These are phyloP conservation scores for Beauveria rudraprayagi DNA, from an alignment of 2,329 filamentous ascomycete genomes.

Conservation along the genomic window DNA sequence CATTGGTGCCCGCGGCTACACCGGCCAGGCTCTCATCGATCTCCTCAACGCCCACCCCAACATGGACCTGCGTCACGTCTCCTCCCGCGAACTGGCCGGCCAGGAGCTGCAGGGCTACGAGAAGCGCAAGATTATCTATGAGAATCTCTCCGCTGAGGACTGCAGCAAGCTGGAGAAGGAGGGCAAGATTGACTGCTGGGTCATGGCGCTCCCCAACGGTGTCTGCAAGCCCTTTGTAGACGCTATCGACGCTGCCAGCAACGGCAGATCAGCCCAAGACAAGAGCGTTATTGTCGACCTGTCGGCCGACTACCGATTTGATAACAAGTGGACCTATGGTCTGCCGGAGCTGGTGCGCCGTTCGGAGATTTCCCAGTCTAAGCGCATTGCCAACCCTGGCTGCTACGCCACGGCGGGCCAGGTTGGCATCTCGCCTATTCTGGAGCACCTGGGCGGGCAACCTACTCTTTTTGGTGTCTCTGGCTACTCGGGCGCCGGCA, in stretches of 20 bases:
- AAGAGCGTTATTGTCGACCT: conserved; percentile 82
- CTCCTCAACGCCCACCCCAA: conserved; percentile 81
- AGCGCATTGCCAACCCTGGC: conserved; percentile 86
- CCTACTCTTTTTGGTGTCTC: conserved; percentile 86
- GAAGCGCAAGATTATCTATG: conserved; percentile 87
- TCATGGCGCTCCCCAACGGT: conserved; percentile 93
- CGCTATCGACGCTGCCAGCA: conserved; percentile 52
- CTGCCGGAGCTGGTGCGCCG: conserved; percentile 79
- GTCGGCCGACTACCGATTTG: conserved; percentile 91
- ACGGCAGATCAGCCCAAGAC: conserved; percentile 22
- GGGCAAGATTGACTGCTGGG: conserved; percentile 88
- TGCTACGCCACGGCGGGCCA: conserved; percentile 95
- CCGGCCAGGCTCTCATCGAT: conserved; percentile 80
- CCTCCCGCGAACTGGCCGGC: conserved; percentile 83
- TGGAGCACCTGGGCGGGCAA: conserved; percentile 66
- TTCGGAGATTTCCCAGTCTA: conserved; percentile 66
- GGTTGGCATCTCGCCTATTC: conserved; percentile 75
- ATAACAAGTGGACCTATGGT: conserved; percentile 78
- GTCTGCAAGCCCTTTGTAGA: conserved; percentile 93
- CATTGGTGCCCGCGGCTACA: conserved; percentile 90
- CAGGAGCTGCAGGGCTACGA: conserved; percentile 82
- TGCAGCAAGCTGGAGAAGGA: conserved; percentile 76
- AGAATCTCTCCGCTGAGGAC: conserved; percentile 82
- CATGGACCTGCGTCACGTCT: conserved; percentile 86
- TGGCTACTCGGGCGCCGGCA: conserved; percentile 90